Conservation (phyloP, 2,329 filamentous ascomycete species). For the Talaromyces verruculosus region DNA sequence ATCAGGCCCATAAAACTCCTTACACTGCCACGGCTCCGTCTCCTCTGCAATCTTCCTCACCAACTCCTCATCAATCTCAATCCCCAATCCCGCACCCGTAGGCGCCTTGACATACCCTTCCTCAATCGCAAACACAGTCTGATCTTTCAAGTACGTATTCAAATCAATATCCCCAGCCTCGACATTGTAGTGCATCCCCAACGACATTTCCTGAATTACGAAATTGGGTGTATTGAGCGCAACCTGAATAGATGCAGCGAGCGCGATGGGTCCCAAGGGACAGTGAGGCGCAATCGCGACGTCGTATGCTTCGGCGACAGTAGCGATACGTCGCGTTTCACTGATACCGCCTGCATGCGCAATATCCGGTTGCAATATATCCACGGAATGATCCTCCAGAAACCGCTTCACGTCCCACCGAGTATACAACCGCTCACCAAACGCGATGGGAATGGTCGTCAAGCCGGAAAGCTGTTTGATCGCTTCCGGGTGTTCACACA, state of each 20-base stretch:
- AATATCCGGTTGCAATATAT: conserved; percentile 73
- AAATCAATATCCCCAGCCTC: conserved; percentile 63
- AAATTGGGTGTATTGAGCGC: conserved; percentile 63
- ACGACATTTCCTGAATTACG: conserved; percentile 73
- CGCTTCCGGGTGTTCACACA: conserved; percentile 67
- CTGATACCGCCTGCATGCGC: conserved; percentile 71
- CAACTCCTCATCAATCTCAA: conserved; percentile 69
- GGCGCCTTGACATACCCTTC: conserved; percentile 64
- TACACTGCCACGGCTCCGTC: conserved; percentile 63
- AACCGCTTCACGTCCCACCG: conserved; percentile 74
- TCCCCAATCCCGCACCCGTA: conserved; percentile 63
- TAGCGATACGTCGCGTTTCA: conserved; percentile 67
- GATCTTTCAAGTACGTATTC: conserved; percentile 65
- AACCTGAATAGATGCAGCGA: conserved; percentile 70
- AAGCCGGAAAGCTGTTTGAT: conserved; percentile 61
- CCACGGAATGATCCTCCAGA: conserved; percentile 65
- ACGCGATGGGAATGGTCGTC: conserved; percentile 65
- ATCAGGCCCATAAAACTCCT: conserved; percentile 67
- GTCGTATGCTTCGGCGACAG: conserved; percentile 72
- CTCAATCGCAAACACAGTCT: conserved; percentile 64
- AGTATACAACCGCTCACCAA: conserved; percentile 70
- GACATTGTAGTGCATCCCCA: conserved; percentile 76
- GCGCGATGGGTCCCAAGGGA: conserved; percentile 69
- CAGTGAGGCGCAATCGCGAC: conserved; percentile 73
- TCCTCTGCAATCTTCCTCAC: conserved; percentile 60